These are phyloP conservation scores for Bryoglossum gracile DNA, from an alignment of 495 filamentous ascomycete genomes.

Conservation along the genomic window DNA sequence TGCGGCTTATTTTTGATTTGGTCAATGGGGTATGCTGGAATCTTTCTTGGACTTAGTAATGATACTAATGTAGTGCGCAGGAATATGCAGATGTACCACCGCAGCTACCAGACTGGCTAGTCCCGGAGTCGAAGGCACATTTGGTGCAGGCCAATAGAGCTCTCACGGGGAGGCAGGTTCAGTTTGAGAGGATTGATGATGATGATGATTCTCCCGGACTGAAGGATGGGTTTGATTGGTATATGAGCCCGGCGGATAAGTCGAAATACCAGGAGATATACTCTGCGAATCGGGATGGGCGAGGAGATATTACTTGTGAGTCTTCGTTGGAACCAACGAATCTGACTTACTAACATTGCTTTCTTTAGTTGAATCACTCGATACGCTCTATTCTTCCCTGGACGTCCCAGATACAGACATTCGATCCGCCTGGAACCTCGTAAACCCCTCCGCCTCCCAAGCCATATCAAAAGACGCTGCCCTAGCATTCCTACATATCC, in stretches of 20 bases:
- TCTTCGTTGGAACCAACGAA: background rate
- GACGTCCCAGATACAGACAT: constrained; percentile 96
- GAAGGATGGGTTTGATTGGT: constrained; percentile 98
- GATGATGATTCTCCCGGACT: constrained; percentile 76
- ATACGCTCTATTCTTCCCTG: constrained; percentile 80
- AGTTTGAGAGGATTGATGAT: constrained; percentile 71
- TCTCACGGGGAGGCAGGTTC: constrained; percentile 61
- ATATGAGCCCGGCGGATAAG: constrained; percentile 89
- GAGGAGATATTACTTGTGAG: constrained; percentile 75
- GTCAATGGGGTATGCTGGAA: constrained; percentile 72
- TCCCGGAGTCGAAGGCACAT: constrained; percentile 94
- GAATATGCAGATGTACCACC: constrained; percentile 81
- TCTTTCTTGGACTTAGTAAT: background rate
- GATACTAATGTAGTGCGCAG: constrained; percentile 33
- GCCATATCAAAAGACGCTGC: constrained; percentile 91
- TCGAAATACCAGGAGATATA: constrained; percentile 95
- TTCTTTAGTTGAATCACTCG: constrained; percentile 61
- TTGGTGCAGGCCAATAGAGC: constrained; percentile 85
- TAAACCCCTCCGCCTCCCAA: constrained; percentile 73
- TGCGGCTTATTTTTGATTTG: constrained; percentile 93
- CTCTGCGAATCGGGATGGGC: constrained; percentile 73
- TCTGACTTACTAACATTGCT: background rate
- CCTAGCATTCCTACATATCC: constrained; percentile 90
- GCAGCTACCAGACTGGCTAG: constrained; percentile 85
- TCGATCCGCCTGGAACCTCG: constrained; percentile 89